Evolutionary conservation across 495 filamentous ascomycete genomes (phyloP), one percentile per base, ranked within the genome.

Genomic region (Hypoxylon trugodes): DNA sequence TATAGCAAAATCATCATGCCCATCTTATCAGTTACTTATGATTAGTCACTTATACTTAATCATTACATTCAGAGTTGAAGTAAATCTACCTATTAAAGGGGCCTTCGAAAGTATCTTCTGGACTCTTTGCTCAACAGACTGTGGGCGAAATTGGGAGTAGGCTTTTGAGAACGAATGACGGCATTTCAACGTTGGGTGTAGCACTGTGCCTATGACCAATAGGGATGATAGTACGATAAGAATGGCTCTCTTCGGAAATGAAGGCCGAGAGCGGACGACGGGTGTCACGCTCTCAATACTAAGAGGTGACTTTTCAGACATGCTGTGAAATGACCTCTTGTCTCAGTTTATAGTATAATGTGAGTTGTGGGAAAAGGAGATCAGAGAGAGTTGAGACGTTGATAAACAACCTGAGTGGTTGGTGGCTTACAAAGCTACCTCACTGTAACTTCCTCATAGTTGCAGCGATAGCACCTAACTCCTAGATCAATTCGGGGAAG

Each of bases 1-100:
- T 60, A 92, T 88, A 8, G 93, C 85, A 16, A 97, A 78, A 69
- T 98, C 95, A 80, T 96, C 89, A 71, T 98, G 95, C 2, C 94
- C 93, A 75, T 98, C 94, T 96, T 57, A 8, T 16, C 43, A n/a
- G 13, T 6, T 63, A 49, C n/a, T n/a, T n/a, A n/a, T n/a, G n/a
- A n/a, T 26, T 65, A 61, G 62, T 50, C 32, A 2, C 51, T 51
- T 40, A 51, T 33, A 21, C 25, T 58, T 13, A 43, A 56, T 15
- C 19, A 58, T 19, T 45, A 10, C 41, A n/a, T n/a, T n/a, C n/a
- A 18, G 10, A 6, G 15, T 22, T 38, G 13, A 18, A 6, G 63
- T 40, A n/a, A 12, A 56, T 72, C 54, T 76, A 92, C 89, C 91
- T 74, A 96, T 94, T 58, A 96, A 74, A 9, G 92, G 93, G 3